Evolutionary conservation across 495 filamentous ascomycete genomes (phyloP), one percentile per base, ranked within the genome.

Genomic region (Xylaria castorea): DNA sequence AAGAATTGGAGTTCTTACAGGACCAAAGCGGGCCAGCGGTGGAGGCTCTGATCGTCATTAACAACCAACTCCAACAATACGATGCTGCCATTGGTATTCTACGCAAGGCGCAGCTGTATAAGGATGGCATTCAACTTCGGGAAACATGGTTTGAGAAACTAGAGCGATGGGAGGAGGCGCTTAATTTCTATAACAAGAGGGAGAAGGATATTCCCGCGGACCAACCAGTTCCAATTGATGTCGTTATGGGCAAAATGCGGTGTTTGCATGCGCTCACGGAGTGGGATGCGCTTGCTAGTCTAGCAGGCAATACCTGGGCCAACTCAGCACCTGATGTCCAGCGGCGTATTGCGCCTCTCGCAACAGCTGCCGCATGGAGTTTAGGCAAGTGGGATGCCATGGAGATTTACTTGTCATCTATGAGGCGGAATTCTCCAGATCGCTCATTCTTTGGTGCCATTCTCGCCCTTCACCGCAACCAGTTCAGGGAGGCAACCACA

Each of bases 141-240:
- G 96, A 99, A 82, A 97, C 94, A 3, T 99, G 96, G 96, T 99
- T 97, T 74, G 96, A 98, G 84, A 99, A 98, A 79, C 86, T 99
- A 32, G 93, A 97, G 77, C 92, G 96, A 64, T 99, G 97, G 97
- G 96, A 99, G 75, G 96, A 99, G 81, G 96, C 96, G n/a, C 86
- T 99, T 72, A 88, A 90, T 65, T 95, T 94, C 50, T 99, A 98
- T 75, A 91, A 94, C 73, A 90, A 92, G 71, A 91, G 94, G 22
- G 87, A 89, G 70, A 88, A 91, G 11, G 93, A 97, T 61, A 79
- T 87, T 58, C 89, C 86, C 14, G 87, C 87, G 11, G 85, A 87
- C 44, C 78, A 82, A 48, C 88, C 90, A 3, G 84, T 88, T 7
- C 92, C 92, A 0, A 92, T 98, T 73, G 95, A 98, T 67, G 91